phyloP scores from a whole-genome alignment of 371 early-diverging fungal genomes.

The Apophysomyces elegans region DNA sequence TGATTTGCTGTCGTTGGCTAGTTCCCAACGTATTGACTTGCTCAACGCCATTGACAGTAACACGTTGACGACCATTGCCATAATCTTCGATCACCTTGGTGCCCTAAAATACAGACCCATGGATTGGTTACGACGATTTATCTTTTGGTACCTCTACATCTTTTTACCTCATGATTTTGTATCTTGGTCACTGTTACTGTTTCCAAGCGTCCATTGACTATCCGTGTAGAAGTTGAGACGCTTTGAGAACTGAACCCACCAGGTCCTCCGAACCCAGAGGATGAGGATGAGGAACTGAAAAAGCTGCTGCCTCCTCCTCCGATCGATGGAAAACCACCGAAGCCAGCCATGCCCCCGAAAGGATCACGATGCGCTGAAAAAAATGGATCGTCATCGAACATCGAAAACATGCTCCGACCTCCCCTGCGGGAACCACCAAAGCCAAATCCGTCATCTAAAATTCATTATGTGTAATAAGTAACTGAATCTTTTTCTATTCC shows the following conservation, averaged over 20 bases:
- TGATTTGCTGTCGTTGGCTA: not conserved
- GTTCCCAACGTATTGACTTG: constrained; percentile 21
- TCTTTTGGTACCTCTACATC: not conserved
- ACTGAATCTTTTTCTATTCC: too few relatives aligned
- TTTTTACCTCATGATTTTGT: constrained; percentile 37
- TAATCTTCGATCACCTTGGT: constrained; percentile 45
- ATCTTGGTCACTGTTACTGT: constrained; percentile 41
- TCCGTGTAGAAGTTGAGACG: constrained; percentile 30
- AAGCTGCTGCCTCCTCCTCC: constrained; percentile 3
- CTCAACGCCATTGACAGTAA: constrained; percentile 40
- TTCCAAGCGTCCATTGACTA: constrained; percentile 41
- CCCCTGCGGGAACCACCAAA: not conserved
- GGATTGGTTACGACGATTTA: not conserved
- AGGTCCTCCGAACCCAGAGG: constrained; percentile 7
- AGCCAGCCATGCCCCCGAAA: not conserved
- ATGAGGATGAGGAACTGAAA: constrained; percentile 17
- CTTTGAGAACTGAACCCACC: constrained; percentile 30
- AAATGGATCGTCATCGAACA: constrained; percentile 25
- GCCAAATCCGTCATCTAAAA: not conserved
- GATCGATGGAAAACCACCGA: constrained; percentile 5
- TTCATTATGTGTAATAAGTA: too few relatives aligned
- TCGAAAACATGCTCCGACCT: not conserved
- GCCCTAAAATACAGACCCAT: constrained; percentile 23
- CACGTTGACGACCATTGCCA: constrained; percentile 34
- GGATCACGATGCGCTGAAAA: constrained; percentile 8